phyloP scores from a whole-genome alignment of 257 asterid species.

The Solanum boliviense region DNA sequence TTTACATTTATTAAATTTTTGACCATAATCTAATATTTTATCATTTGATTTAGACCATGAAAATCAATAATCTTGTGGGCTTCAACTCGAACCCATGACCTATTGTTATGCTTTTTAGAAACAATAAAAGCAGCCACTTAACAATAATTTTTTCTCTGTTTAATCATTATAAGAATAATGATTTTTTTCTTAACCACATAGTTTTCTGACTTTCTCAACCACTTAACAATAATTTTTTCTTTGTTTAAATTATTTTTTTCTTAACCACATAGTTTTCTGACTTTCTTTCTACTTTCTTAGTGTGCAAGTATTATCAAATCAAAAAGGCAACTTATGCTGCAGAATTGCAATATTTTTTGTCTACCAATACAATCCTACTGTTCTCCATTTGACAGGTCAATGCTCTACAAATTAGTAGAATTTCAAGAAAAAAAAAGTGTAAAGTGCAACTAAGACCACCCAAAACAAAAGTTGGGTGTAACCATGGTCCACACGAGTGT shows the following conservation, averaged over 20 bases:
- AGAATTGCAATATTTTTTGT: slow-evolving; percentile 3
- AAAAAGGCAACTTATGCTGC: slow-evolving; percentile 1
- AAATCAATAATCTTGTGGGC: background rate
- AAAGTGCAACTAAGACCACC: slow-evolving; percentile 4
- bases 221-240: background rate
- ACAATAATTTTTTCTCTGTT: background rate
- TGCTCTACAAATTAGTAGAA: background rate
- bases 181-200: slow-evolving; percentile 2
- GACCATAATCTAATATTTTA: background rate
- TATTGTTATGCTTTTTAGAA: background rate
- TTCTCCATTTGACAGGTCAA: slow-evolving; percentile 22
- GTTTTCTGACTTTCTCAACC: background rate
- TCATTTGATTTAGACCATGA: background rate
- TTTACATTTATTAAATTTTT: background rate
- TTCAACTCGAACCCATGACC: background rate
- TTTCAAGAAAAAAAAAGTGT: slow-evolving; percentile 21
- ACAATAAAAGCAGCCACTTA: background rate
- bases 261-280: slow-evolving; percentile 2
- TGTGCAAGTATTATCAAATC: slow-evolving; percentile 35
- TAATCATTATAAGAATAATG: background rate
- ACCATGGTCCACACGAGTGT: background rate
- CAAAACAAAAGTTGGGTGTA: background rate
- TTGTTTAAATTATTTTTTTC: background rate
- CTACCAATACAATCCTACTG: background rate
- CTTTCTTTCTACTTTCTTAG: slow-evolving; percentile 36